A percentile compares a stretch with the other conserved stretches of the same genome.
Evolutionary conservation across 169 alveolate species (phyloP).

Genomic region (Theileria annulata): DNA sequence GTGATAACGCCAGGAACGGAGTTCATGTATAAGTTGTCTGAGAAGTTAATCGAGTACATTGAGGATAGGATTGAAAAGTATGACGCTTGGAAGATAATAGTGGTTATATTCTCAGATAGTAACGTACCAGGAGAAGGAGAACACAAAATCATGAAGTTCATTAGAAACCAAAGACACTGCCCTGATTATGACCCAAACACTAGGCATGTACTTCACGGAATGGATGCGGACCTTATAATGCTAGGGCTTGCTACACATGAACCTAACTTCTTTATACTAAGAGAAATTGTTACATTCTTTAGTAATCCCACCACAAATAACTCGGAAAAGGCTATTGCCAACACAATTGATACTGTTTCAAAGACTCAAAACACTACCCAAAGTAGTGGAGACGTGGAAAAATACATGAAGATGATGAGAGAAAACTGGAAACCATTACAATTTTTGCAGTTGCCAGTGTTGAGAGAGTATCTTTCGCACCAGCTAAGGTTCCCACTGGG

Average conservation of each 20-base stretch:
- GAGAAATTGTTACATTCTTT: slow-evolving; percentile 89
- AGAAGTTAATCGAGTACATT: slow-evolving; percentile 81
- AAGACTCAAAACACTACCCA: neutral
- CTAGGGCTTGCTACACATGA: slow-evolving; percentile 96
- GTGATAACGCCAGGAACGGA: slow-evolving; percentile 99
- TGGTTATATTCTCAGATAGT: slow-evolving; percentile 94
- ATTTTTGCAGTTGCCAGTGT: slow-evolving; percentile 76
- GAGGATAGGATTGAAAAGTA: slow-evolving; percentile 87
- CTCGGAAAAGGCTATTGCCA: slow-evolving; percentile 2
- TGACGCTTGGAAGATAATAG: slow-evolving; percentile 88
- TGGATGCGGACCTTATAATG: slow-evolving; percentile 99
- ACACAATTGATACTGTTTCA: neutral
- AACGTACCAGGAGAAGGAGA: slow-evolving; percentile 99
- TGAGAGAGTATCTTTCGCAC: slow-evolving; percentile 79
- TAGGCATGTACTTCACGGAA: slow-evolving; percentile 97
- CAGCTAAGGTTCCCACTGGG: slow-evolving; percentile 69
- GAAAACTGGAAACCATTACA: slow-evolving; percentile 82
- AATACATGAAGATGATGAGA: slow-evolving; percentile 49
- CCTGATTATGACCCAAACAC: slow-evolving; percentile 87
- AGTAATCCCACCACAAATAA: slow-evolving; percentile 24
- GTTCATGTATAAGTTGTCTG: slow-evolving; percentile 91
- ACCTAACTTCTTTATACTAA: slow-evolving; percentile 88
- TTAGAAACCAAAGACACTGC: slow-evolving; percentile 84
- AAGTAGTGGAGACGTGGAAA: slow-evolving; percentile 1
- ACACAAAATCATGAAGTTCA: slow-evolving; percentile 96